Evolutionary conservation across 331 rosid genomes (phyloP).

Genomic region (Dryas integrifolia): DNA sequence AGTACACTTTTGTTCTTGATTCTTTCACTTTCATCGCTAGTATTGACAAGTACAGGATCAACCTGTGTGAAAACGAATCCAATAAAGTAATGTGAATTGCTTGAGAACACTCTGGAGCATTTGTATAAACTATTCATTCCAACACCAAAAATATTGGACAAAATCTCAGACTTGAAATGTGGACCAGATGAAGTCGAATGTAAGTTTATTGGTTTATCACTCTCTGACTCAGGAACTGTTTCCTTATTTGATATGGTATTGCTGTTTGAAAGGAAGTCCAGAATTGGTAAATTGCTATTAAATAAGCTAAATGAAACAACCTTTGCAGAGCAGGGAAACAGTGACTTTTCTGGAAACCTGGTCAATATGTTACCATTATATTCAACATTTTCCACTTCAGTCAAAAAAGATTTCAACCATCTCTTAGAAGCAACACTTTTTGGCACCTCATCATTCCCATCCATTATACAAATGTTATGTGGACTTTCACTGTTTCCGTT

Average conservation of each 20-base stretch:
- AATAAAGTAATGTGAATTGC: conserved; percentile 59
- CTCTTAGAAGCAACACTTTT: conserved; percentile 44
- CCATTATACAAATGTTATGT: conserved; percentile 4
- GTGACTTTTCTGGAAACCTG: conserved; percentile 61
- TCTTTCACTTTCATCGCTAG: conserved; percentile 39
- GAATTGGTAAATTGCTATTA: conserved; percentile 40
- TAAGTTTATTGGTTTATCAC: conserved; percentile 28
- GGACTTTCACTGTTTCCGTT: conserved; percentile 41
- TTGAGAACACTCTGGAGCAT: conserved; percentile 76
- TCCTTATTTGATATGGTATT: conserved; percentile 36
- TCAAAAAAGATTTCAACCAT: conserved; percentile 68
- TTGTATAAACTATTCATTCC: conserved; percentile 50
- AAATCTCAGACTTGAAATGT: conserved; percentile 38
- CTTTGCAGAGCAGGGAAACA: conserved; percentile 64
- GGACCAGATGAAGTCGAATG: conserved; percentile 34
- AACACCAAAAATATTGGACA: conserved; percentile 52
- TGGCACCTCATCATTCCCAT: conserved; percentile 26
- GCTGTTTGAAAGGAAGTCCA: conserved; percentile 36
- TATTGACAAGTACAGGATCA: conserved; percentile 34
- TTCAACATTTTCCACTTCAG: conserved; percentile 51
- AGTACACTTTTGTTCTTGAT: conserved; percentile 47
- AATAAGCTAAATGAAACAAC: conserved; percentile 80
- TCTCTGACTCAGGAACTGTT: conserved; percentile 29
- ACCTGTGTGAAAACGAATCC: conserved; percentile 60
- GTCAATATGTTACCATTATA: conserved; percentile 57